Evolutionary conservation across 805 yeast genomes (phyloP), one percentile per base, ranked within the genome.

Genomic region (Saturnispora sanitii): DNA sequence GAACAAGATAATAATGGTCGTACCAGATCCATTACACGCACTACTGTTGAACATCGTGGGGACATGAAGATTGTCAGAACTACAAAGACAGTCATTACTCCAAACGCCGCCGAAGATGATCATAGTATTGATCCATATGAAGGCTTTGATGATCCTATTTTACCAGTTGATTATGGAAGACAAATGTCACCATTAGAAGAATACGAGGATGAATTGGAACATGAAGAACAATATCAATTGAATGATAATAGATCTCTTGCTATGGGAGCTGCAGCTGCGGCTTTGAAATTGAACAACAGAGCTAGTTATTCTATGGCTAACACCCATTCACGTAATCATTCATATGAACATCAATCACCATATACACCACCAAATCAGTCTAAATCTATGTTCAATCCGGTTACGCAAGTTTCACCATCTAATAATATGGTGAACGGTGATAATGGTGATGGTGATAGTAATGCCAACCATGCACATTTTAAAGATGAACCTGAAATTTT

Each of bases 11-110:
- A 62, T 5, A 60, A 57, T 30, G 81, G 81, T 0, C 64, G 77
- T 31, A 74, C 80, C 0, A 66, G 61, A 42, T 73, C 79, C 3
- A 71, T 75, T 33, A 73, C 79, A 2, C 72, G 68, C 32, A 71
- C 71, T 31, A 73, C 77, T 0, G 62, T 75, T 21, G 66, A 71
- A 46, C 63, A 66, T 36, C 52, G 70, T 46, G 75, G 74, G 25
- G 69, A 74, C 1, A 62, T 55, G 35, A 75, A 73, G 41, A 62
- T 70, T 35, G 66, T 68, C 12, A 70, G 68, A 45, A 71, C 71
- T 6, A 71, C 73, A 1, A 64, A 68, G 1, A 64, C 49, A 32
- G 44, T 51, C 3, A 48, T 49, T 3, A 37, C 32, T 17, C 41
- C 51, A 45, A 42, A 53, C 40, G 43, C 46, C 39, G 43, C 46